Evolutionary conservation across 208 protist genomes (phyloP).

Genomic region (Crithidia brevicula): DNA sequence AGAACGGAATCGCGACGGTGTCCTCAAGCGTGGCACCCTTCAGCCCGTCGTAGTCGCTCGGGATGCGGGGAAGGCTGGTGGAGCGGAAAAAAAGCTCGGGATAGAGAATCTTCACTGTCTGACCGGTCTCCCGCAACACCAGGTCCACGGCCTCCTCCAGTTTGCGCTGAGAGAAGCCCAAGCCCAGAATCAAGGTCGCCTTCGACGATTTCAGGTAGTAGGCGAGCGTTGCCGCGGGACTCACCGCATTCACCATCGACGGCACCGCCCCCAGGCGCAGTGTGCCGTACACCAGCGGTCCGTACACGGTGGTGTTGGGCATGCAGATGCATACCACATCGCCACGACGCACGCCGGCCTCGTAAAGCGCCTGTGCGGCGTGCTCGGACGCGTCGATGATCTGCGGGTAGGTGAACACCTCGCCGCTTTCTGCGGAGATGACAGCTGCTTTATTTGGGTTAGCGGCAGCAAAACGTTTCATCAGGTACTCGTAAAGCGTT

Average conservation of each 20-base stretch:
- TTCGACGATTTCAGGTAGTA: conserved; percentile 34
- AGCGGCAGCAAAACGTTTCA: conserved; percentile 24
- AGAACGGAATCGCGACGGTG: conserved; percentile 51
- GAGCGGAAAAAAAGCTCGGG: conserved; percentile 31
- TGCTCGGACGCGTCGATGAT: conserved; percentile 28
- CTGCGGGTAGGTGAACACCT: conserved; percentile 35
- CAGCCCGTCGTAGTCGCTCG: conserved; percentile 36
- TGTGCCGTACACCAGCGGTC: conserved; percentile 40
- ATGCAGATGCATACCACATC: conserved; percentile 45
- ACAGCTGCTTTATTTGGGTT: conserved; percentile 26
- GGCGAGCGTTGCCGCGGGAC: conserved; percentile 32
- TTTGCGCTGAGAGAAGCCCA: conserved; percentile 39
- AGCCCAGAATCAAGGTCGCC: conserved; percentile 40
- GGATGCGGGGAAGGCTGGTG: conserved; percentile 23
- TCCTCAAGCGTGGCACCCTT: conserved; percentile 30
- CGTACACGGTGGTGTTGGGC: conserved; percentile 40
- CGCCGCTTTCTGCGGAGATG: conserved; percentile 35
- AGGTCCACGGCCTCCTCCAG: conserved; percentile 35
- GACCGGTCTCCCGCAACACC: conserved; percentile 36
- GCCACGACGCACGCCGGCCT: conserved; percentile 37
- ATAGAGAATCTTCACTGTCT: conserved; percentile 32
- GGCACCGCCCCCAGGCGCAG: conserved; percentile 34
- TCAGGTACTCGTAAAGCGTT: conserved; percentile 37
- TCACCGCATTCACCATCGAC: conserved; percentile 40
- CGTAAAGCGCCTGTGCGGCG: conserved; percentile 38